Base-by-base conservation (phyloP, 2,329 filamentous ascomycete species). In the Fusarium setosum region DNA sequence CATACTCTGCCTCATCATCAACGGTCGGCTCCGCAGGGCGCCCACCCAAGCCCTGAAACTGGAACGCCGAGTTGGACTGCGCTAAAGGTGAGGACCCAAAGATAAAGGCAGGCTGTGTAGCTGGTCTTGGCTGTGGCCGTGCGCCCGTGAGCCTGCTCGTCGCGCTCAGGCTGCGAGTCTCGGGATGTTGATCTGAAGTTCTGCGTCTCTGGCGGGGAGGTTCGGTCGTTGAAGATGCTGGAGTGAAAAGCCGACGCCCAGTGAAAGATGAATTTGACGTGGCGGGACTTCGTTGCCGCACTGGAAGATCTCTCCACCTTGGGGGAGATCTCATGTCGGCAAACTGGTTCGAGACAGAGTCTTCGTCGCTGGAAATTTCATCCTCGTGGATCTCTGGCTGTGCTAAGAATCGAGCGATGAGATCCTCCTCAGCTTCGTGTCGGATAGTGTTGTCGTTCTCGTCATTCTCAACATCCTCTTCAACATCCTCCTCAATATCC, bases 41-140 rank as follows among this genome's bases (percentile, higher is more conserved):
- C 6, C 55, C 56, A 1, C 37, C 61, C 6, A 56, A 20, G 1
- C 52, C 41, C 6, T 58, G 34, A 5, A 69, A 70, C 2, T 56
- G 52, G 9, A 69, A 65, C 2, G 32, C 21, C 3, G 67, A 55
- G 4, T n/a, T 47, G 7, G 63, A 54, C 21, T 54, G 51, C 1
- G 47, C 51, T 2, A 54, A 35, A 8, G 63, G 41, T 2, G 61
- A 61, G 17, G 67, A 59, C 4, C 64, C 67, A n/a, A 70, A 70
- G 13, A 70, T 17, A 42, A 70, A 70, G 1, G 61, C 42, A 1
- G 67, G 67, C 0, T 55, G 57, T 7, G 21, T 57, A 0, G 38
- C 21, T 26, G 53, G 18, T 10, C n/a, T 38, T 4, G 35, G 10
- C 0, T 41, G 21, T 3, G 54, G 20, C 3, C 31, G 42, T 6